These are phyloP conservation scores for Fragaria iinumae DNA, from an alignment of 306 rosid species.

Conservation along the genomic window DNA sequence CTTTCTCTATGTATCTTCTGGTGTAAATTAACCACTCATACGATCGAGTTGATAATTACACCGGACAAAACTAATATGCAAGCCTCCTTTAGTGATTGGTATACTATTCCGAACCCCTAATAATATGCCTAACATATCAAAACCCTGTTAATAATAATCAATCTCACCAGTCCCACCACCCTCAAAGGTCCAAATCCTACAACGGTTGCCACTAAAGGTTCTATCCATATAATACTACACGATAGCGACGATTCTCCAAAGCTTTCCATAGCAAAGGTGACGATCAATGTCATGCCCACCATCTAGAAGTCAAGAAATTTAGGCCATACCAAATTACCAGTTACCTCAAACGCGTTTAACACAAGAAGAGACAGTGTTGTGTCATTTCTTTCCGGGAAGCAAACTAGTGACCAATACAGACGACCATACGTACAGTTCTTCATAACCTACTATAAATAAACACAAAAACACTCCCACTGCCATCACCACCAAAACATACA, in stretches of 20 bases:
- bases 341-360: not conserved
- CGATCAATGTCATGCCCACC: not conserved
- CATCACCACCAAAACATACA: not conserved
- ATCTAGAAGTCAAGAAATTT: conserved; percentile 9
- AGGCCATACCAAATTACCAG: not conserved
- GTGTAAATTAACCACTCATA: not conserved
- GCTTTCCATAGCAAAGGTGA: not conserved
- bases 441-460: not conserved
- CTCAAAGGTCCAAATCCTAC: not conserved
- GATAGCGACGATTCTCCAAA: not conserved
- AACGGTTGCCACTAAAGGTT: not conserved
- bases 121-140: not conserved
- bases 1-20: not conserved
- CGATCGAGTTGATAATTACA: not conserved
- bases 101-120: not conserved
- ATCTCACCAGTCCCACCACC: not conserved
- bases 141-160: no score
- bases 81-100: no score
- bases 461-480: not conserved
- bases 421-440: not conserved
- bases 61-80: not conserved
- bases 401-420: not conserved
- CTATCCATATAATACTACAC: not conserved
- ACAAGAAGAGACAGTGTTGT: not conserved
- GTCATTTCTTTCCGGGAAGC: not conserved